Evolutionary conservation across 2,329 filamentous ascomycete species (phyloP).

Genomic region (Cadophora malorum): DNA sequence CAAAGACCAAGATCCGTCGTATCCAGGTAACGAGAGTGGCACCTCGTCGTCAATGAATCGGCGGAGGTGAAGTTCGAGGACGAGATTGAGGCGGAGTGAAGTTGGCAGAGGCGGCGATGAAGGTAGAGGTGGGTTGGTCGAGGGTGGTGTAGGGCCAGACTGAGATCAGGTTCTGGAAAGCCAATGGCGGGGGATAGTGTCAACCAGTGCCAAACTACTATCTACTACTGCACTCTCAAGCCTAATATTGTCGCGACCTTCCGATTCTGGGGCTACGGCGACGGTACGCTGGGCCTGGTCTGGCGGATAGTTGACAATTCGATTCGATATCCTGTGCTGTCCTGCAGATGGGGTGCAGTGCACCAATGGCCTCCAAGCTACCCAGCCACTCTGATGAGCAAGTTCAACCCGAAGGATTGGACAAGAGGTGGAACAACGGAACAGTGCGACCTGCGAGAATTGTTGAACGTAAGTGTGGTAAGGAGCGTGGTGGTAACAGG

Average conservation of each 20-base stretch:
- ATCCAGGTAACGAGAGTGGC: slow-evolving; percentile 5
- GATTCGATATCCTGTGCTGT: slow-evolving; percentile 12
- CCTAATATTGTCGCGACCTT: slow-evolving; percentile 18
- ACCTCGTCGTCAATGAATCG: slow-evolving; percentile 9
- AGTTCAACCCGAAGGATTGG: slow-evolving; percentile 8
- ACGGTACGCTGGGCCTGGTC: slow-evolving; percentile 16
- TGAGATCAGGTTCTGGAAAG: slow-evolving; percentile 22
- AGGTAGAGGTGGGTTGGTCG: neutral
- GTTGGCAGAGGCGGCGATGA: slow-evolving; percentile 13
- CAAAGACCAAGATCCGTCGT: slow-evolving; percentile 1
- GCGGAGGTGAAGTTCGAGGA: neutral
- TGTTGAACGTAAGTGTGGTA: neutral
- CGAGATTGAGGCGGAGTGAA: slow-evolving; percentile 4
- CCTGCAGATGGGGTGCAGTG: slow-evolving; percentile 14
- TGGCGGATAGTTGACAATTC: slow-evolving; percentile 10
- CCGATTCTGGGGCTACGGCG: slow-evolving; percentile 15
- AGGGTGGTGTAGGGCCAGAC: slow-evolving; percentile 3
- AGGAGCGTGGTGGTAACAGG: neutral
- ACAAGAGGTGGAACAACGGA: slow-evolving; percentile 9
- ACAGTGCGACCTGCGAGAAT: neutral
- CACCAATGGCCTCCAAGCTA: neutral
- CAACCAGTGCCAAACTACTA: slow-evolving; percentile 7
- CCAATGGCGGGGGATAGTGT: slow-evolving; percentile 23
- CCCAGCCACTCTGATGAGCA: slow-evolving; percentile 10
- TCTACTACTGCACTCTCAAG: slow-evolving; percentile 2